phyloP scores from a whole-genome alignment of 768 basidiomycete genomes.

The Lentinula detonsa region DNA sequence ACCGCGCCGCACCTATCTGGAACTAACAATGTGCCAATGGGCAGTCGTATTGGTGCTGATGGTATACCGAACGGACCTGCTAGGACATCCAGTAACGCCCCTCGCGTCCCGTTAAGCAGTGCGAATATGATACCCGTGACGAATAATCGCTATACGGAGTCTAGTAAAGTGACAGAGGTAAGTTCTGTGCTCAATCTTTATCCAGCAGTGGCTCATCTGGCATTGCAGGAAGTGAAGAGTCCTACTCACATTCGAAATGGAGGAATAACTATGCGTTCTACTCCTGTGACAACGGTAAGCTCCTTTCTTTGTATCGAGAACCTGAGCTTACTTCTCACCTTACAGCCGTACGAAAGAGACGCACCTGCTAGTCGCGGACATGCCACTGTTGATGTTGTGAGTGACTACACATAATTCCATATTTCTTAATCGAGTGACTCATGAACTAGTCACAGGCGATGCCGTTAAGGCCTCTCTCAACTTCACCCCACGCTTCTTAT shows the following conservation, averaged over 20 bases:
- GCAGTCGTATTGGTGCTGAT: slow-evolving; percentile 13
- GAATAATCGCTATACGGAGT: neutral
- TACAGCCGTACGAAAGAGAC: neutral
- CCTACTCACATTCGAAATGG: neutral
- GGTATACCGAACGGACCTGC: slow-evolving; percentile 17
- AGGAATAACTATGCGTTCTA: neutral
- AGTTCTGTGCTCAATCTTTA: neutral
- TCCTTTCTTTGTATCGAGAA: neutral
- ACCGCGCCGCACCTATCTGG: neutral
- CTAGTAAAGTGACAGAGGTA: neutral
- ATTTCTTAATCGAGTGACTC: neutral
- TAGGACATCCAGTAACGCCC: slow-evolving; percentile 9
- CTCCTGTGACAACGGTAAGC: neutral
- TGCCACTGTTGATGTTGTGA: neutral
- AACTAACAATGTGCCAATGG: slow-evolving; percentile 1
- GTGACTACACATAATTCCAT: neutral
- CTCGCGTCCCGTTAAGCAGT: slow-evolving; percentile 7
- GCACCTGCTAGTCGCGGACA: neutral
- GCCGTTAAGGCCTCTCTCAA: neutral
- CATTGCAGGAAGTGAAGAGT: neutral
- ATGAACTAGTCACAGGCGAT: neutral
- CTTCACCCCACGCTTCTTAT: neutral
- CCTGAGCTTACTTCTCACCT: neutral
- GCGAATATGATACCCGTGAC: slow-evolving; percentile 17
- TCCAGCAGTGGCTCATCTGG: neutral